Evolutionary conservation across 257 asterid genomes (phyloP).

Genomic region (Oldenlandia corymbosa): DNA sequence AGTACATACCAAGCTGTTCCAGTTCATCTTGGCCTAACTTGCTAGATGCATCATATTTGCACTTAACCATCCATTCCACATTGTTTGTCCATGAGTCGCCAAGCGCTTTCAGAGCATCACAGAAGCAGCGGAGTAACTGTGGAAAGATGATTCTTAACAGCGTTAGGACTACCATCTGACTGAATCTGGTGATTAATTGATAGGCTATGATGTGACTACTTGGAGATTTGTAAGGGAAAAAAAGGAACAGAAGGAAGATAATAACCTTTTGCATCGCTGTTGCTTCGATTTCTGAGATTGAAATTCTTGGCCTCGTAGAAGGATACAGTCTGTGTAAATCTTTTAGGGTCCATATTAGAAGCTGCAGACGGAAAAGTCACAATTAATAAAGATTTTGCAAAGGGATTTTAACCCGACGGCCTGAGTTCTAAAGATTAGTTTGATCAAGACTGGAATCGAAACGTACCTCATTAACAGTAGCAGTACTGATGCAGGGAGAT

Average conservation of each 20-base stretch:
- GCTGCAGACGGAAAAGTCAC: constrained; percentile 27
- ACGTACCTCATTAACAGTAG: constrained; percentile 55
- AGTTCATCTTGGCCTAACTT: constrained; percentile 35
- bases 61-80: constrained; percentile 62
- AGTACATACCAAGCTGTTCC: constrained; percentile 36
- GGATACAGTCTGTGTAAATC: constrained; percentile 60
- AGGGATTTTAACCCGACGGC: neutral
- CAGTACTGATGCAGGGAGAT: constrained; percentile 63
- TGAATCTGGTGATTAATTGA: too few species aligned
- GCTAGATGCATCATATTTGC: constrained; percentile 38
- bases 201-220: too few species aligned
- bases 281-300: constrained; percentile 37
- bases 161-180: too few species aligned
- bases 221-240: too few species aligned
- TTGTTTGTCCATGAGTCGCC: constrained; percentile 71
- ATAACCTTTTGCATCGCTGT: constrained; percentile 59
- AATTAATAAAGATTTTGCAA: constrained; percentile 4
- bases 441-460: neutral
- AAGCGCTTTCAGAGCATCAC: constrained; percentile 54
- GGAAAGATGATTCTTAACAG: neutral
- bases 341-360: constrained; percentile 59
- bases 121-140: constrained; percentile 60
- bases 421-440: neutral
- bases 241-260: neutral
- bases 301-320: constrained; percentile 21